Conservation (phyloP, 2,329 filamentous ascomycete genomes). For the Aspergillus sp. region DNA sequence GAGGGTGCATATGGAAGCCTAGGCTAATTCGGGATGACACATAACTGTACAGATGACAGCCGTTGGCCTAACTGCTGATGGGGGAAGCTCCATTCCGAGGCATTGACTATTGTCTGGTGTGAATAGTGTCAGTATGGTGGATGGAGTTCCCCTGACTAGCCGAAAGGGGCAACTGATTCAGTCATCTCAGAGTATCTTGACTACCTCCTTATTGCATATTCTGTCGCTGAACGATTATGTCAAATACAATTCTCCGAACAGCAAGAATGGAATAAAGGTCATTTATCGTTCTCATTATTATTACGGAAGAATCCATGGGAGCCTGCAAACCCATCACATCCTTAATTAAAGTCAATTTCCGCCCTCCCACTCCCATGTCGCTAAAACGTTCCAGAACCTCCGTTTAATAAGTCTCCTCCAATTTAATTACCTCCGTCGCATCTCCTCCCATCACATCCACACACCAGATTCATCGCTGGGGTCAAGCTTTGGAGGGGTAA, state of each 20-base stretch:
- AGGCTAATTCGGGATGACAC: too few relatives aligned
- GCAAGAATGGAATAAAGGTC: too few relatives aligned
- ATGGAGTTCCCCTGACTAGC: background rate
- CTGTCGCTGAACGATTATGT: background rate
- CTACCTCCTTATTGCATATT: background rate
- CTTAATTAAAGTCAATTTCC: constrained; percentile 1
- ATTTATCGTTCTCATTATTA: too few relatives aligned
- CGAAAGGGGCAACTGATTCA: background rate
- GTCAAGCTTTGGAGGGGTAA: background rate
- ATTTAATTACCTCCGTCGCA: background rate
- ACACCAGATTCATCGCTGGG: background rate
- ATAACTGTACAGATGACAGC: too few relatives aligned
- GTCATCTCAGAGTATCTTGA: background rate
- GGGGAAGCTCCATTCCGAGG: too few relatives aligned
- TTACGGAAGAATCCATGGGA: too few relatives aligned
- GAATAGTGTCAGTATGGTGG: background rate
- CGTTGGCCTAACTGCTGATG: too few relatives aligned
- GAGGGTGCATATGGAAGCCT: too few relatives aligned
- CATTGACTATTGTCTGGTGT: background rate
- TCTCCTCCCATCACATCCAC: too few relatives aligned
- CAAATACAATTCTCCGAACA: too few relatives aligned
- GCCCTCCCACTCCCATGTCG: background rate
- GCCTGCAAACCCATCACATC: background rate
- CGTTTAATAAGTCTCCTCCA: background rate
- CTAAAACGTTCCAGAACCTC: background rate